Evolutionary conservation across 352 stramenopile genomes (phyloP), one percentile per base, ranked within the genome.

Genomic region (Phytophthora palmivora): DNA sequence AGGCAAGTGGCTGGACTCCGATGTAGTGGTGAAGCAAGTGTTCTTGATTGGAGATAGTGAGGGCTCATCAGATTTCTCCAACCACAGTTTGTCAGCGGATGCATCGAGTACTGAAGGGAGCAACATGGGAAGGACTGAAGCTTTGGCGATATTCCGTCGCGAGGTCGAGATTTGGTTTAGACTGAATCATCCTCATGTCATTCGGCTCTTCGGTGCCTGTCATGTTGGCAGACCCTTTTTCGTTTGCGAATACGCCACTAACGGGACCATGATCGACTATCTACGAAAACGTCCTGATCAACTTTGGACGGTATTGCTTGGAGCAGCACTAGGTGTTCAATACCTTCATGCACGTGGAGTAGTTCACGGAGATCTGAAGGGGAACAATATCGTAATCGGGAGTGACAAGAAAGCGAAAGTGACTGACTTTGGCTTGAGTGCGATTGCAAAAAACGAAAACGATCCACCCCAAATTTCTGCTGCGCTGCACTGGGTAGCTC

Each of bases 111-210:
- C 42, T 28, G 3, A 28, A 28, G 6, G 30, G 10, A 30, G 30
- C n/a, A 6, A 10, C 3, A 10, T 21, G 10, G 47, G 30, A 24
- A 28, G 36, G 36, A 18, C 33, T 9, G 55, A 63, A 42, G 39
- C 50, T 2, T n/a, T 33, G 4, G 12, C 6, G 2, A 64, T 59
- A 38, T 70, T 70, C n/a, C 45, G 46, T 12, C 55, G 19, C 1
- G 62, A 70, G 33, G 62, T 66, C 2, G 42, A 55, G 9, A 58
- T 70, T 34, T 70, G 62, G 62, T 66, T 70, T 32, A 19, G 43
- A 0, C n/a, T 70, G 4, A 61, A 30, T 18, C 62, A 70, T 19
- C 62, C 62, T 10, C 34, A 70, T 4, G 48, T 70, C 14, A 46
- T 70, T 12, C 48, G 38, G 12, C 55, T 70, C 6, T 70, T 66